Conservation (phyloP, 129 eudicot genomes). For the Artemisia argyi region DNA sequence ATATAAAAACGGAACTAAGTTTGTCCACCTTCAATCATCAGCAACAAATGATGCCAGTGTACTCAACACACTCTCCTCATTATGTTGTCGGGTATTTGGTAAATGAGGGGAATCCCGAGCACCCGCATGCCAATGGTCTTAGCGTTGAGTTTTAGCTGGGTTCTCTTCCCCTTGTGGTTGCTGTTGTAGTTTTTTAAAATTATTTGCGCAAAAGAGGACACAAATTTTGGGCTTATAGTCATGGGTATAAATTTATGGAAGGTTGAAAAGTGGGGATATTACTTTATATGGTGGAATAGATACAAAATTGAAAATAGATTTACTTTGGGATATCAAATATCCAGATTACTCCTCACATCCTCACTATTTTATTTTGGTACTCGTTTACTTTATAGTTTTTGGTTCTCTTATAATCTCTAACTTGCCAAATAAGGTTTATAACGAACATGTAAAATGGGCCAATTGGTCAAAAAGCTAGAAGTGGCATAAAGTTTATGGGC, state of each 20-base stretch:
- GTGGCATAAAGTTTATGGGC: too few relatives aligned
- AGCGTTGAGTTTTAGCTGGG: not conserved
- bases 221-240: constrained; percentile 9
- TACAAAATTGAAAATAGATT: not conserved
- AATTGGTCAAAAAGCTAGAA: too few relatives aligned
- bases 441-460: too few relatives aligned
- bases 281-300: constrained; percentile 18
- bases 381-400: too few relatives aligned
- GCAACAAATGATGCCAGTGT: constrained; percentile 22
- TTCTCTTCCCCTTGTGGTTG: not conserved
- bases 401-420: too few relatives aligned
- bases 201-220: not conserved
- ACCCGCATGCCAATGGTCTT: not conserved
- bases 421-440: too few relatives aligned
- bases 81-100: constrained; percentile 33
- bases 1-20: constrained; percentile 11
- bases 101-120: constrained; percentile 4
- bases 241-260: not conserved
- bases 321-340: not conserved
- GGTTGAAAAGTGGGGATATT: not conserved
- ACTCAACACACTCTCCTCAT: constrained; percentile 20
- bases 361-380: not conserved
- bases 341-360: not conserved
- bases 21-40: not conserved
- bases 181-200: not conserved